Conservation (phyloP, 495 filamentous ascomycete species). For the Aspergillus carlsbadensis region DNA sequence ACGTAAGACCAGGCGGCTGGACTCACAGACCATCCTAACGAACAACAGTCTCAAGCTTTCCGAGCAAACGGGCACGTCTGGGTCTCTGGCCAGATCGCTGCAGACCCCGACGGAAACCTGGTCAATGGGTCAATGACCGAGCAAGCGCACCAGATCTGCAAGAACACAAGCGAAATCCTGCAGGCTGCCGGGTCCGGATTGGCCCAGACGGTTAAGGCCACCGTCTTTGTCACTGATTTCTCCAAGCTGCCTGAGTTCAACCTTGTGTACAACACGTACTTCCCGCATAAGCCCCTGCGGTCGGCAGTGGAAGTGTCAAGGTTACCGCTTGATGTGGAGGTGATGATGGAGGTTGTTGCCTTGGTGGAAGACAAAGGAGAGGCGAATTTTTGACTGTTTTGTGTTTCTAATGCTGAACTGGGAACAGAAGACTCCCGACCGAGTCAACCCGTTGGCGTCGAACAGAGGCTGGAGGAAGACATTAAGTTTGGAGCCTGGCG, state of each 20-base stretch:
- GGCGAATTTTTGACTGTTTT: too few species aligned
- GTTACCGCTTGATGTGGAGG: slow-evolving; percentile 19
- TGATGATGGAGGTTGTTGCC: slow-evolving; percentile 21
- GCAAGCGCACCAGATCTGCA: slow-evolving; percentile 11
- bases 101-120: slow-evolving; percentile 17
- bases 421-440: too few species aligned
- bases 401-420: too few species aligned
- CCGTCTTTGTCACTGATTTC: slow-evolving; percentile 8
- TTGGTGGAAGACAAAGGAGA: neutral
- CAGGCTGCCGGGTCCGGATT: slow-evolving; percentile 15
- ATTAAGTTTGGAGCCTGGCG: too few species aligned
- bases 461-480: too few species aligned
- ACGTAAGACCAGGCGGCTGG: too few species aligned
- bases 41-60: slow-evolving; percentile 17
- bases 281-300: slow-evolving; percentile 18
- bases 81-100: slow-evolving; percentile 21
- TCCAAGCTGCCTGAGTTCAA: slow-evolving; percentile 22
- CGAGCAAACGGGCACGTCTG: slow-evolving; percentile 17
- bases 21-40: too few species aligned
- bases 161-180: slow-evolving; percentile 19
- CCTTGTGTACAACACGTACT: slow-evolving; percentile 13
- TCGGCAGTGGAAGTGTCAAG: slow-evolving; percentile 22
- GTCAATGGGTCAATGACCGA: slow-evolving; percentile 17
- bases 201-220: slow-evolving; percentile 16
- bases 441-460: too few species aligned